Base-by-base conservation (phyloP, 164 flowering plant species). In the Stephania cephalantha region DNA sequence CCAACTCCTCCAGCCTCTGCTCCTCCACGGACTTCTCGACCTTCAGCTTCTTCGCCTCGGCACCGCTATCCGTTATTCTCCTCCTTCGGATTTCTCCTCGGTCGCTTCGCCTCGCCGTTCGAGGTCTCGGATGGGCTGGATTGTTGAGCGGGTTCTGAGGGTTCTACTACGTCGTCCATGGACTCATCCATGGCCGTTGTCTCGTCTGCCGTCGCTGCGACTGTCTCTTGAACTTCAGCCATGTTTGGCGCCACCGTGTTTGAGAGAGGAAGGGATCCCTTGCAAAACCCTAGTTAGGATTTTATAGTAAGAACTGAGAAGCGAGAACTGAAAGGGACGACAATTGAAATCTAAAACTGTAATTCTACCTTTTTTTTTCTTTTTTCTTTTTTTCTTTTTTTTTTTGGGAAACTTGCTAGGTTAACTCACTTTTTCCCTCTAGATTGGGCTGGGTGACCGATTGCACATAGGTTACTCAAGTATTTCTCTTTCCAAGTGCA, bases 11-110 rank as follows among this genome's bases (percentile, higher is more conserved):
- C 10, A 72, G 61, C 22, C 77, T 20, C 46, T 77, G 72, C 68
- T 77, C 79, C 29, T 73, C 75, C 13, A 53, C 79, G 4, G 46
- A 68, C 70, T 63, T 71, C 8, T 71, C 74, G 18, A 65, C 74
- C 65, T 71, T 76, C 64, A 64, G 78, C 52, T 71, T 76, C 74
- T 71, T 76, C 30, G 55, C 35, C 12, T 35, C 15, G 18, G 20
- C 44, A 9, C 6, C 77, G 30, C 22, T 42, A 42, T 69, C 44
- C 71, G 48, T 35, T 63, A 13, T 50, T 50, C 15, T 50, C 55
- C 6, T 67, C 70, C 70, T 20, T 73, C 75, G 5, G 63, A 45
- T 76, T 76, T 65, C 50, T 65, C 50, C 74, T 76, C 29, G 74
- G 9, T 30, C 74, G 63, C 46, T 76, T 76, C 63, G 68, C 50